Evolutionary conservation across 1,284 basidiomycete genomes (phyloP), one percentile per base, ranked within the genome.

Genomic region (Puccinia coronata): DNA sequence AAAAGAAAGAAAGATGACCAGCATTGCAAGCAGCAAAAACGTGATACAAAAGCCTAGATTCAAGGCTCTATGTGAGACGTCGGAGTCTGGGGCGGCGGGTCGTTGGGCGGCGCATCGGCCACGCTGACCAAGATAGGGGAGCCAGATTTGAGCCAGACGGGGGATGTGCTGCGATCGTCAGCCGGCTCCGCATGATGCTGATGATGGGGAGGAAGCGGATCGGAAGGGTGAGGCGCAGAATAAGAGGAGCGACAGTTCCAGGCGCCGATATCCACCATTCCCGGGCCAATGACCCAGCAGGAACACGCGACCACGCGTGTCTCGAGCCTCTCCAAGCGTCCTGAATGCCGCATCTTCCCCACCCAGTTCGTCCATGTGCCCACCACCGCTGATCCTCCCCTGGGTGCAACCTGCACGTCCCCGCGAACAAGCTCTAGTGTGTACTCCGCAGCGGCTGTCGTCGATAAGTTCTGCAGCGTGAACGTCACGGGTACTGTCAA

Each of bases 381-480:
- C 34, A 23, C 23, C n/a, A 25, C 55, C 2, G 9, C 3, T 31
- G n/a, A 20, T 20, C 31, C 12, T 31, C 25, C 31, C 16, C 12
- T 20, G 31, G 6, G 28, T 34, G 11, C 2, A 59, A 23, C n/a
- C n/a, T n/a, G n/a, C n/a, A n/a, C n/a, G 36, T 69, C 49, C 36
- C 25, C 41, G 41, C 51, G 34, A 20, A 34, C 16, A 14, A 71
- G 41, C 23, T 36, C n/a, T 63, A 63, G n/a, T 39, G 65, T 51
- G 34, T 51, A 80, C 57, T 47, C 18, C 12, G 41, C 47, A 23
- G 43, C 41, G 23, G 39, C 0, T 11, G 31, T 25, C 11, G 55
- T 80, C 59, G 69, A 47, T 36, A 73, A 59, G 57, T 73, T 80
- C 43, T 80, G 61, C 25, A 80, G 31, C 53, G 47, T 57, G 71